Evolutionary conservation across 257 asterid species (phyloP).

Genomic region (Leptodermis oblonga): DNA sequence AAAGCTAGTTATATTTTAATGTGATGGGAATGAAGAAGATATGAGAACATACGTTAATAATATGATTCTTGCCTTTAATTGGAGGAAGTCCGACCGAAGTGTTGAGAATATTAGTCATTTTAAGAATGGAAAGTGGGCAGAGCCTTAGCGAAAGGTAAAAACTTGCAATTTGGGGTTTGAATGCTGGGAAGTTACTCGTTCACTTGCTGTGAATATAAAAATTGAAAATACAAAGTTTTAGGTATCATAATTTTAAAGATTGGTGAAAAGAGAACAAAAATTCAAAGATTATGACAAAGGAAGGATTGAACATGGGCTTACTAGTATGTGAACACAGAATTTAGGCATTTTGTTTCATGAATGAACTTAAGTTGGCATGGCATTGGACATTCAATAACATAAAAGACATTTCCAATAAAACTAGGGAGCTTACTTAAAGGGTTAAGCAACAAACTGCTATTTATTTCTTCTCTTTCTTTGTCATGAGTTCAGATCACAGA

Average conservation of each 20-base stretch:
- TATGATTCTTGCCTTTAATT: background rate
- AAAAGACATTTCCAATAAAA: background rate
- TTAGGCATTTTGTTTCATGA: background rate
- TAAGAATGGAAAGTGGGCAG: background rate
- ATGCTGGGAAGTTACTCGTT: too few species aligned
- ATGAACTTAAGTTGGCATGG: background rate
- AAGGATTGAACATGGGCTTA: background rate
- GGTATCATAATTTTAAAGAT: background rate
- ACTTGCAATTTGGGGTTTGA: too few species aligned
- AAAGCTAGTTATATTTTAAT: background rate
- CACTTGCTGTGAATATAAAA: background rate
- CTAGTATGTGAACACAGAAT: background rate
- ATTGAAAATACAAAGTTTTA: background rate
- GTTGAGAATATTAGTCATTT: background rate
- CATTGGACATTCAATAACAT: background rate
- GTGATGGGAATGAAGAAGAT: background rate
- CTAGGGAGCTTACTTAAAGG: background rate
- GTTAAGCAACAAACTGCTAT: too few species aligned
- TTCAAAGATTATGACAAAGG: background rate
- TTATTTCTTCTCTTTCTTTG: too few species aligned
- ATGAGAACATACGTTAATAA: background rate
- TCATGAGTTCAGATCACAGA: too few species aligned
- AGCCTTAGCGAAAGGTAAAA: too few species aligned
- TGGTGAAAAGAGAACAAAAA: background rate
- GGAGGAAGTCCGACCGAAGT: background rate